phyloP scores from a whole-genome alignment of 257 asterid genomes.

The Primulina eburnea region DNA sequence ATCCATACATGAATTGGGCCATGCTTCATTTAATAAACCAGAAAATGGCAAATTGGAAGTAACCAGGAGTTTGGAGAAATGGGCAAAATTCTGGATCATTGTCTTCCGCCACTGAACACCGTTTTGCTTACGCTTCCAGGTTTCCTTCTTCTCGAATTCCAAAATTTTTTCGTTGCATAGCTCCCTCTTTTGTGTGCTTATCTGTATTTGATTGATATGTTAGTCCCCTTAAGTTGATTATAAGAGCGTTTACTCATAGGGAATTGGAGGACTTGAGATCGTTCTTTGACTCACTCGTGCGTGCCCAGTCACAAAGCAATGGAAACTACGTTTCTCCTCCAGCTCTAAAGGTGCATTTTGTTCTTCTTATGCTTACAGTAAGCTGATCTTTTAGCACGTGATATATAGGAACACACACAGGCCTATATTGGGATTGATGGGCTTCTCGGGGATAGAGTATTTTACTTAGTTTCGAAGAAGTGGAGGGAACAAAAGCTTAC shows the following conservation, averaged over 20 bases:
- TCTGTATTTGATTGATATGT: background rate
- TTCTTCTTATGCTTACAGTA: background rate
- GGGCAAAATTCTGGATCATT: slow-evolving; percentile 75
- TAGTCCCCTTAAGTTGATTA: background rate
- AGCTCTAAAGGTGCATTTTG: slow-evolving; percentile 64
- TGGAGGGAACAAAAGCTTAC: too few relatives aligned
- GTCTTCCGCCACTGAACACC: slow-evolving; percentile 55
- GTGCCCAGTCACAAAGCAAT: slow-evolving; percentile 55
- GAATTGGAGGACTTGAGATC: slow-evolving; percentile 67
- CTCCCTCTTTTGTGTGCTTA: background rate
- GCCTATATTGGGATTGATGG: slow-evolving; percentile 69
- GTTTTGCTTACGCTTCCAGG: slow-evolving; percentile 57
- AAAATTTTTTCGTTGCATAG: background rate
- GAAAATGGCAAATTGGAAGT: background rate
- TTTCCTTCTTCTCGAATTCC: slow-evolving; percentile 18
- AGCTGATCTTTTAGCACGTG: too few relatives aligned
- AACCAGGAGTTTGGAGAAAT: slow-evolving; percentile 32
- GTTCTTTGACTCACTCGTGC: slow-evolving; percentile 57
- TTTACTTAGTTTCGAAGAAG: background rate
- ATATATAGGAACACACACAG: slow-evolving; percentile 29
- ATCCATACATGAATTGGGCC: too few relatives aligned
- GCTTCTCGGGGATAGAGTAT: slow-evolving; percentile 72
- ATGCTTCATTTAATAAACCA: too few relatives aligned
- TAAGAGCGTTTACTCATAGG: slow-evolving; percentile 70
- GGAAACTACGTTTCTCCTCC: slow-evolving; percentile 47